Evolutionary conservation across 2,329 filamentous ascomycete genomes (phyloP), one percentile per base, ranked within the genome.

Genomic region (Leptographium procerum): DNA sequence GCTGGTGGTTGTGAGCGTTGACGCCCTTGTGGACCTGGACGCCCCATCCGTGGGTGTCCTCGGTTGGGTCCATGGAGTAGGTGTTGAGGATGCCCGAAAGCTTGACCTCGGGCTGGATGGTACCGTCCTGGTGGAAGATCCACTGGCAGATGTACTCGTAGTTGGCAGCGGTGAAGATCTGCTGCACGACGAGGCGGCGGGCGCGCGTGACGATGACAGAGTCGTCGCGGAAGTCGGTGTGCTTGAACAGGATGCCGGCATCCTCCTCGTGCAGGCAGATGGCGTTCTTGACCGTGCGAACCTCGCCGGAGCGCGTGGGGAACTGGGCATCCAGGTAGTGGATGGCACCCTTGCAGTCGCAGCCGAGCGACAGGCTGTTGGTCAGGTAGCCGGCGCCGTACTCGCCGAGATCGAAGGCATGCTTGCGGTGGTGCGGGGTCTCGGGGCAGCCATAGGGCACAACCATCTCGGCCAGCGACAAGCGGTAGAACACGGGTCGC

Each of bases 181-280:
- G 91, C 63, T 90, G 91, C 64, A 96, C 80, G 68, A 96, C 80
- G 59, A 96, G 81, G 69, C 94, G 95, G 57, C 90, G 84, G 1
- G 86, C 90, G 29, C 91, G 85, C 0, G 91, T 96, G 5, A 95
- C 88, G 11, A 94, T 89, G 57, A 85, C 83, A 0, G 88, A 92
- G 50, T 94, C 87, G 68, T 96, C 91, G 43, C 91, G 83, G 81
- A 96, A 96, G 72, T 96, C 91, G 19, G 85, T 91, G 73, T 95
- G 89, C 75, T 96, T 96, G 82, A 95, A 96, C 1, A 96, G 77
- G 60, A 96, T 94, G 7, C 91, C 91, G 2, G 83, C 83, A 64
- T 96, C 91, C 73, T 96, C 91, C 70, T 96, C 91, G 72, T 96
- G 91, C 64, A 96, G 91, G 71, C 91, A 96, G 64, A 96, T 87